These are phyloP conservation scores for Marasmius oreades DNA, from an alignment of 1,284 basidiomycete genomes.

Conservation along the genomic window DNA sequence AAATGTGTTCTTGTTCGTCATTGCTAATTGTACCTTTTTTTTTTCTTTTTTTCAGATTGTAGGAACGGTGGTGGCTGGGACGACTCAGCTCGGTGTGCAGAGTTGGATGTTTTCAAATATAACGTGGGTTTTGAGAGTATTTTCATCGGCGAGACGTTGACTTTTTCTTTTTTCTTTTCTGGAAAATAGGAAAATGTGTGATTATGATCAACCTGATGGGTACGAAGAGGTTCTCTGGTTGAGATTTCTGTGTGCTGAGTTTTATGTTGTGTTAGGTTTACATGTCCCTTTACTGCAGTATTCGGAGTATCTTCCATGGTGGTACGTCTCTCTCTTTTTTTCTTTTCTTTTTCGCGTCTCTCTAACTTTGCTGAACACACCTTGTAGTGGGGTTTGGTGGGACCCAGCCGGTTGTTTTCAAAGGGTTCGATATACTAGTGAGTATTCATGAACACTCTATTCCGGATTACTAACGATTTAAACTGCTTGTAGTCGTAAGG, in stretches of 20 bases:
- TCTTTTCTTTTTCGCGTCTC: background rate
- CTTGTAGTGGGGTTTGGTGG: conserved; percentile 27
- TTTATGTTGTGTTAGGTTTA: conserved; percentile 30
- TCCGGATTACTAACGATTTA: background rate
- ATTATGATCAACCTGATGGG: conserved; percentile 29
- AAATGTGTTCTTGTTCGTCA: too few species aligned
- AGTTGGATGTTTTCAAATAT: conserved; percentile 48
- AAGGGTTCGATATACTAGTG: conserved; percentile 33
- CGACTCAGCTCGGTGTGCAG: conserved; percentile 47
- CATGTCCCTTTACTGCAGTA: conserved; percentile 40
- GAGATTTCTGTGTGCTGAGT: background rate
- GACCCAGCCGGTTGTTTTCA: conserved; percentile 33
- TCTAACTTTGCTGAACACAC: too few species aligned
- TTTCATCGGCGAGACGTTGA: background rate
- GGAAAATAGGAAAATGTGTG: conserved; percentile 31
- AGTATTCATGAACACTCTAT: conserved; percentile 11
- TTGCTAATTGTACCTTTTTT: too few species aligned
- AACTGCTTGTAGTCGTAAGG: conserved; percentile 14
- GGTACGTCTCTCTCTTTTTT: conserved; percentile 9
- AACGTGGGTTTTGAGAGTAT: conserved; percentile 18
- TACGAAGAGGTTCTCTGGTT: conserved; percentile 14
- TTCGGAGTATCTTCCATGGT: conserved; percentile 32
- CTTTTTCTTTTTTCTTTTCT: too few species aligned
- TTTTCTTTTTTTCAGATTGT: conserved; percentile 44
- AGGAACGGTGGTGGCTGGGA: conserved; percentile 47